These are phyloP conservation scores for Solanum hybrid DNA, from an alignment of 305 asterid species.

Conservation along the genomic window DNA sequence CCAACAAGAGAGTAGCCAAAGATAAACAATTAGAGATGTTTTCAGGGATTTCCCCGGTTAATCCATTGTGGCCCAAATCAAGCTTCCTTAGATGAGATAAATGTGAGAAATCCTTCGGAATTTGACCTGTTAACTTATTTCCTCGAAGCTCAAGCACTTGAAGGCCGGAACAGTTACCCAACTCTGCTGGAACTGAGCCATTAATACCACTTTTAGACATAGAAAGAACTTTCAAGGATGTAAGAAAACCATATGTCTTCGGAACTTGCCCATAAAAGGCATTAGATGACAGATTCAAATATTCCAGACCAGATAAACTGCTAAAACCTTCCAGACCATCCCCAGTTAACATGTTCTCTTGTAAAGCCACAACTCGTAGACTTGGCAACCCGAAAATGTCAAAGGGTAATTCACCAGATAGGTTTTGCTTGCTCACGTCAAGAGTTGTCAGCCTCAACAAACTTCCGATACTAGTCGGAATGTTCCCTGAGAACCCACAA, in stretches of 20 bases:
- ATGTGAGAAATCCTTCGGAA: slow-evolving; percentile 43
- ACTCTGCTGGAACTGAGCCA: slow-evolving; percentile 49
- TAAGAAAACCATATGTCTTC: slow-evolving; percentile 52
- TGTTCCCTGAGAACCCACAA: slow-evolving; percentile 50
- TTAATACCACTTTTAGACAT: slow-evolving; percentile 37
- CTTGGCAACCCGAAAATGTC: slow-evolving; percentile 67
- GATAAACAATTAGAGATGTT: slow-evolving; percentile 50
- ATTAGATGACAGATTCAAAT: slow-evolving; percentile 63
- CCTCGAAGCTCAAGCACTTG: slow-evolving; percentile 43
- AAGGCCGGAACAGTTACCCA: slow-evolving; percentile 54
- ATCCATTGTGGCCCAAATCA: slow-evolving; percentile 51
- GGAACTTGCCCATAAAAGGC: slow-evolving; percentile 52
- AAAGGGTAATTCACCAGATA: slow-evolving; percentile 66
- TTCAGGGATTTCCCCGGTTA: slow-evolving; percentile 47
- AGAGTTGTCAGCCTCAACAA: slow-evolving; percentile 45
- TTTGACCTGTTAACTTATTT: slow-evolving; percentile 34
- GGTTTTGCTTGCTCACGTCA: slow-evolving; percentile 64
- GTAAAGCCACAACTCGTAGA: slow-evolving; percentile 52
- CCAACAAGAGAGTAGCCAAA: slow-evolving; percentile 35
- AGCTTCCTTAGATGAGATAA: slow-evolving; percentile 49
- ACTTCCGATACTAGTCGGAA: slow-evolving; percentile 49
- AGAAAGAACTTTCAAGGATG: slow-evolving; percentile 44
- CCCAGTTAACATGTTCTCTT: slow-evolving; percentile 52
- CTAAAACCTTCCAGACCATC: slow-evolving; percentile 79
- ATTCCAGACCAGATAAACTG: slow-evolving; percentile 57